Base-by-base conservation (phyloP, 164 flowering plant genomes). In the Protea cynaroides region DNA sequence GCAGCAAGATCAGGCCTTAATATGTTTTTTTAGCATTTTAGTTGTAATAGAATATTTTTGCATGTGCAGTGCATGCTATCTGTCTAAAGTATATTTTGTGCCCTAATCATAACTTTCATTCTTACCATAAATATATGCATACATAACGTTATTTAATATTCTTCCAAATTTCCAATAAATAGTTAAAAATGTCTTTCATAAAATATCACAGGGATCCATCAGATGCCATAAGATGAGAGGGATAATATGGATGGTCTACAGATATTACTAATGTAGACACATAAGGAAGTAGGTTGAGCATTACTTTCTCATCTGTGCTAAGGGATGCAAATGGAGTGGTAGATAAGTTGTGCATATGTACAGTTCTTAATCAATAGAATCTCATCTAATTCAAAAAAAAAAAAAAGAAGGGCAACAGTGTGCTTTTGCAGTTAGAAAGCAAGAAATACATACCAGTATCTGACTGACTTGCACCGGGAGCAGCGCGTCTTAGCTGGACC, bases 401-500 rank as follows among this genome's bases (percentile, higher is more conserved):
- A n/a, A n/a, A n/a, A n/a, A n/a, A n/a, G n/a, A n/a, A n/a, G n/a
- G n/a, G n/a, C n/a, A n/a, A 29, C 34, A 29, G 34, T 29, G 34
- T 29, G 40, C 37, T 9, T 34, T 17, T 54, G 22, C 53, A 47
- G 37, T 24, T 18, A 25, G 58, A 47, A 74, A 65, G 18, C 46
- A 40, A 24, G 50, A 64, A 43, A 40, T 40, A 36, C 77, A 56
- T 82, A 88, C 97, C 95, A 90, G 69, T 88, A 88, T 80, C 95
- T 78, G 65, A 79, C 84, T 60, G 93, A 81, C 71, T 91, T 91
- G 93, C 97, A 91, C 76, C 82, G 73, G 61, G 96, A 79, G 76
- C 97, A 91, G 54, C 97, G 91, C 37, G 97, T 91, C 10, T 80
- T 84, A 17, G 97, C 81, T 14, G 88, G 90, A 66, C 74, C 66